These are phyloP conservation scores for Thermothelomyces thermophilus DNA, from an alignment of 2,329 filamentous ascomycete species.

Conservation along the genomic window DNA sequence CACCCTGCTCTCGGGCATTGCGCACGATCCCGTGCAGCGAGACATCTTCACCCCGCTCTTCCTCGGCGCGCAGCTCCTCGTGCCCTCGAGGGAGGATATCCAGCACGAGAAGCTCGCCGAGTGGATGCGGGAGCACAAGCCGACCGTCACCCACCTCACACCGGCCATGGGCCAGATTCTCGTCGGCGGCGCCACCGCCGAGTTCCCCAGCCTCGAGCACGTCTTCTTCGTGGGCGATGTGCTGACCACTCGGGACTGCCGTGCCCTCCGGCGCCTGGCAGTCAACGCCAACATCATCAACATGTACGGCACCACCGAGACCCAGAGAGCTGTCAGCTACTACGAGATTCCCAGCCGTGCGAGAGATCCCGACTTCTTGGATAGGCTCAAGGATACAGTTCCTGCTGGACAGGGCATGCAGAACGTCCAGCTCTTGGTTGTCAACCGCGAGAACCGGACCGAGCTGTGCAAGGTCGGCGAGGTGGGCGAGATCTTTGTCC, in stretches of 20 bases:
- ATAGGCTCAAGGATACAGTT: constrained; percentile 58
- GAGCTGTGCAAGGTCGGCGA: constrained; percentile 74
- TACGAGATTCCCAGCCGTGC: constrained; percentile 65
- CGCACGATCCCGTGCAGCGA: constrained; percentile 62
- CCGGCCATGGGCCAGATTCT: constrained; percentile 96
- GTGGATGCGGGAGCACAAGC: constrained; percentile 72
- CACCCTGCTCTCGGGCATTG: constrained; percentile 78
- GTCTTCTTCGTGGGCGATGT: constrained; percentile 93
- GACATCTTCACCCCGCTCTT: constrained; percentile 91
- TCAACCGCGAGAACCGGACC: constrained; percentile 59
- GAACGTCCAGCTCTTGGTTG: constrained; percentile 81
- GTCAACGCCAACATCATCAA: constrained; percentile 71
- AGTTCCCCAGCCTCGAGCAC: constrained; percentile 69
- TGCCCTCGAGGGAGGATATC: constrained; percentile 78
- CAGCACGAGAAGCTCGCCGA: constrained; percentile 78
- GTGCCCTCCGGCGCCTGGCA: constrained; percentile 66
- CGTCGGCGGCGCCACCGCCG: constrained; percentile 70
- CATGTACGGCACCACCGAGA: constrained; percentile 87
- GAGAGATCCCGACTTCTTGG: constrained; percentile 49
- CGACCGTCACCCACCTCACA: constrained; percentile 81
- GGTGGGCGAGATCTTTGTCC: constrained; percentile 75
- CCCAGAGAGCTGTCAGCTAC: constrained; percentile 72
- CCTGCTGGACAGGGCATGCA: constrained; percentile 82
- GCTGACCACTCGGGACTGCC: constrained; percentile 77
- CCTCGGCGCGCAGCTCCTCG: constrained; percentile 70